A percentile compares a stretch with the other conserved stretches of the same genome.
Evolutionary conservation across 352 stramenopile species (phyloP).

Genomic region (Phytopythium helicoides): DNA sequence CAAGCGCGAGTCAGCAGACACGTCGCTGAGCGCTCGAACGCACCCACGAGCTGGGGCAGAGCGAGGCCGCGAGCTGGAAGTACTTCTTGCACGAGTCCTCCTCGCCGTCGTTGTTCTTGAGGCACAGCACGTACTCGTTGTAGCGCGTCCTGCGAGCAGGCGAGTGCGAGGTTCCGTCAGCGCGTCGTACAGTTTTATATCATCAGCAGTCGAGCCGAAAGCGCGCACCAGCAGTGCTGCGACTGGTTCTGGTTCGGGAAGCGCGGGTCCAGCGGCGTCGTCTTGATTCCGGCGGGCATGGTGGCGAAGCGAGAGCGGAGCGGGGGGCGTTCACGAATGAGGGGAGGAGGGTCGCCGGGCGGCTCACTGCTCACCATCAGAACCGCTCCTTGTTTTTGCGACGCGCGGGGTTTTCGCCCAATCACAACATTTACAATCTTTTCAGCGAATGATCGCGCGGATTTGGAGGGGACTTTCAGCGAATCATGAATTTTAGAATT

Average conservation of each 20-base stretch:
- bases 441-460: conserved; percentile 16
- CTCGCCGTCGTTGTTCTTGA: conserved; percentile 94
- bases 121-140: conserved; percentile 97
- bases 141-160: conserved; percentile 79
- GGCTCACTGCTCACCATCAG: conserved; percentile 21
- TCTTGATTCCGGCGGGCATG: conserved; percentile 75
- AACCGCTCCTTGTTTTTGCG: conserved; percentile 40
- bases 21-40: too few species aligned
- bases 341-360: conserved; percentile 9
- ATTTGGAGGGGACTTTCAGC: background rate
- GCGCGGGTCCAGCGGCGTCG: conserved; percentile 79
- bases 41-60: conserved; percentile 82
- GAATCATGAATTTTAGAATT: conserved; percentile 4
- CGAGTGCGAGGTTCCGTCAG: too few species aligned
- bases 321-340: conserved; percentile 19
- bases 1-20: too few species aligned
- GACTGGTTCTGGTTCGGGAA: conserved; percentile 89
- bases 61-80: conserved; percentile 61
- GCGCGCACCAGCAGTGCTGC: conserved; percentile 77
- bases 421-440: conserved; percentile 5
- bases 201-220: too few species aligned
- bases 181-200: too few species aligned
- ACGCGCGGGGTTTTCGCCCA: conserved; percentile 21
- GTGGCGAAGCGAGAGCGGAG: conserved; percentile 4
- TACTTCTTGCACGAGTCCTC: conserved; percentile 90